Conservation (phyloP, 139 green algal genomes). For the Micractinium conductrix region DNA sequence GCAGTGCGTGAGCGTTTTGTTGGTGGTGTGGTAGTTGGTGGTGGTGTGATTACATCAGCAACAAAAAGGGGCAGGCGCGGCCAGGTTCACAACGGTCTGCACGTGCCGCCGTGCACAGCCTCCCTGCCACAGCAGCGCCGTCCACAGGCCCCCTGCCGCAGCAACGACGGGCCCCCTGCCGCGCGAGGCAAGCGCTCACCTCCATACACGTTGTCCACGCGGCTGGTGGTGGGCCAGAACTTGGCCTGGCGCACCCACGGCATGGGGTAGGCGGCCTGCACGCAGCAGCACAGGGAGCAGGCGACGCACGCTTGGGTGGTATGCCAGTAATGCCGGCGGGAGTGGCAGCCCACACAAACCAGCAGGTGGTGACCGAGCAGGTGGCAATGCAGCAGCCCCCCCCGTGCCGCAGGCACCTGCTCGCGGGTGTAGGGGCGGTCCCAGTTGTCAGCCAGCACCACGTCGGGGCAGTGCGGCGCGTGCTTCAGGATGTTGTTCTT, state of each 20-base stretch:
- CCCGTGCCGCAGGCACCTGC: slow-evolving; percentile 17
- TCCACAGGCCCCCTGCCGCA: too few species aligned
- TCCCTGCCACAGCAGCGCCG: too few species aligned
- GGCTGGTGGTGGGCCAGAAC: slow-evolving; percentile 95
- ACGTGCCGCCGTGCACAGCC: too few species aligned
- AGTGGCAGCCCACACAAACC: background rate
- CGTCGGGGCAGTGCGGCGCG: slow-evolving; percentile 86
- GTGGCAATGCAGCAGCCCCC: background rate
- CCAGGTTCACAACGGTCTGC: too few species aligned
- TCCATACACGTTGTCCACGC: slow-evolving; percentile 99
- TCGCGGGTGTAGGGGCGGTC: slow-evolving; percentile 93
- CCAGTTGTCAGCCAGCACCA: slow-evolving; percentile 89
- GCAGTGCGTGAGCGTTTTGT: too few species aligned
- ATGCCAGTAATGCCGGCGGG: background rate
- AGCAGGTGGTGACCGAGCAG: background rate
- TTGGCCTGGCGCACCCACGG: slow-evolving; percentile 91
- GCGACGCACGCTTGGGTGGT: too few species aligned
- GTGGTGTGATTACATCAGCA: too few species aligned
- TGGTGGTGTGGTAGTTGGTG: too few species aligned
- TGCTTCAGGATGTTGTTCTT: slow-evolving; percentile 96
- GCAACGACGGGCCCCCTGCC: too few species aligned
- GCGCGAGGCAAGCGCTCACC: too few species aligned
- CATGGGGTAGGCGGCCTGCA: slow-evolving; percentile 89
- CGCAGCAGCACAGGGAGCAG: background rate
- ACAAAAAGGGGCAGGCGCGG: too few species aligned